These are phyloP conservation scores for Scheffersomyces titani DNA, from an alignment of 1,139 yeast species.

Conservation along the genomic window DNA sequence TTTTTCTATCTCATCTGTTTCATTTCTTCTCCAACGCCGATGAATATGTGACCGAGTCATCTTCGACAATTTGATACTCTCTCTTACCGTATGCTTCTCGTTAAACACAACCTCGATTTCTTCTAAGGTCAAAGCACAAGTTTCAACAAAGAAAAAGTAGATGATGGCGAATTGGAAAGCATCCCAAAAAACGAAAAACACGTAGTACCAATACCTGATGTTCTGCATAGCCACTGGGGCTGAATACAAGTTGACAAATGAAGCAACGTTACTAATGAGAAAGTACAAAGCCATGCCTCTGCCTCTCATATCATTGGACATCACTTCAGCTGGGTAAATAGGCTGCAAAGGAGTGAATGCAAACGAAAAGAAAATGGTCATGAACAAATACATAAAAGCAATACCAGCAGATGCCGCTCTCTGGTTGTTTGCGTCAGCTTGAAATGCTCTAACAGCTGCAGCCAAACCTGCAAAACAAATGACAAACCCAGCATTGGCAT, in stretches of 20 bases:
- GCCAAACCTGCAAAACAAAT: constrained; percentile 16
- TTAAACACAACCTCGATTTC: constrained; percentile 25
- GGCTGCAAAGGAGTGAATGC: constrained; percentile 22
- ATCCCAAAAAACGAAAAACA: constrained; percentile 21
- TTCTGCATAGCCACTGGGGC: constrained; percentile 22
- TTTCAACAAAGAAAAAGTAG: constrained; percentile 30
- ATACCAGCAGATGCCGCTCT: constrained; percentile 16
- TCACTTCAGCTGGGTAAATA: constrained; percentile 20
- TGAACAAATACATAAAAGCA: constrained; percentile 20
- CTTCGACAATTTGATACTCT: not conserved
- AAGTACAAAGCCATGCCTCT: constrained; percentile 16
- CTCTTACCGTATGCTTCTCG: not conserved
- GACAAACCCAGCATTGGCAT: constrained; percentile 17
- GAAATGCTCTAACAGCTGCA: constrained; percentile 14
- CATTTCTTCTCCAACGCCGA: not conserved
- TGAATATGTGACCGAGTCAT: not conserved
- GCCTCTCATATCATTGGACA: constrained; percentile 17
- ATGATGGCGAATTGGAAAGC: constrained; percentile 17
- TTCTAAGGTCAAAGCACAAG: constrained; percentile 27
- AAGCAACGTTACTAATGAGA: constrained; percentile 15
- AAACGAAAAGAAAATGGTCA: constrained; percentile 18
- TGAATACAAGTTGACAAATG: constrained; percentile 19
- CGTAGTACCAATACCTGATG: constrained; percentile 20
- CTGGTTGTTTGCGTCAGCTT: constrained; percentile 7
- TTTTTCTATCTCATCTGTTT: not conserved